Base-by-base conservation (phyloP, 2,329 filamentous ascomycete species). In the Trichoderma atroviride region DNA sequence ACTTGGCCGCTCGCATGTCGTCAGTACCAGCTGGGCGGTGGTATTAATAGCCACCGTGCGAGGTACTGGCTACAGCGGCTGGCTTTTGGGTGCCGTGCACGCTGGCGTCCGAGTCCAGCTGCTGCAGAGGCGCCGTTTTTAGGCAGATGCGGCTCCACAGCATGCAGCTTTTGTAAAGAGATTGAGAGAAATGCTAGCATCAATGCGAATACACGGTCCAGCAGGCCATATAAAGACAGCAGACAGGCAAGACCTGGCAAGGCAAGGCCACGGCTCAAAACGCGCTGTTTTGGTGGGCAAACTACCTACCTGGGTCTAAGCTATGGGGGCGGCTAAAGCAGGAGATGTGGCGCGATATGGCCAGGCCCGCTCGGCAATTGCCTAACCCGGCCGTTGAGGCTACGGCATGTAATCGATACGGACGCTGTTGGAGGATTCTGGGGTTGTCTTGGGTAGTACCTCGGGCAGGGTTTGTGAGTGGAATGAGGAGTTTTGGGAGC, bases 291-390 rank as follows among this genome's bases (percentile, higher is more conserved):
- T 64, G 35, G 61, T 43, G 31, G 61, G 52, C 37, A 57, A 43
- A 47, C 33, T 31, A 31, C 29, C n/a, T 9, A 7, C 7, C 31
- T 33, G 31, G 31, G 31, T 33, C 33, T 35, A 35, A 35, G 33
- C 22, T 9, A 52, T 53, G 60, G 60, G 58, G 60, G 60, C 61
- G 55, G 63, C 63, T 66, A 66, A 66, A 66, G 63, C 63, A 66
- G 63, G 55, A 58, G 53, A 37, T 58, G 63, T 66, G 63, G 63
- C 63, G 63, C 63, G 37, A 66, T 58, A 10, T 50, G 22, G 16
- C 61, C 50, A 29, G 50, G 33, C 61, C 47, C 47, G 55, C 55
- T 66, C 40, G 63, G 63, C 55, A 66, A 66, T 66, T 66, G 53
- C 63, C 63, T 37, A 66, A 66, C 53, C n/a, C 11, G 63, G 63